Evolutionary conservation across 2,329 filamentous ascomycete species (phyloP), one percentile per base, ranked within the genome.

Genomic region (Whalleya microplaca): DNA sequence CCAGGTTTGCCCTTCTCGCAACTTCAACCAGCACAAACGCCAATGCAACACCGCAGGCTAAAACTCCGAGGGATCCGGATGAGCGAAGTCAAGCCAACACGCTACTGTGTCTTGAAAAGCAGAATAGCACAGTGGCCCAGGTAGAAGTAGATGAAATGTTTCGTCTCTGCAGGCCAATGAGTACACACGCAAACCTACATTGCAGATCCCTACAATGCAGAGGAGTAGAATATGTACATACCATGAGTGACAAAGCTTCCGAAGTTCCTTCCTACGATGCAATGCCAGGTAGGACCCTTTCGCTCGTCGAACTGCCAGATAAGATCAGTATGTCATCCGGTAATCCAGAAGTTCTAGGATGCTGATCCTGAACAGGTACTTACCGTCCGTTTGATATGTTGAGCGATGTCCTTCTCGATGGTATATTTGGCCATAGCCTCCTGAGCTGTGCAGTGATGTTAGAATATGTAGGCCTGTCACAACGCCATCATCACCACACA

Each of bases 121-220:
- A 99, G 84, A 73, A 99, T 98, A 58, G 95, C 95, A 76, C 92
- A 97, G 82, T 98, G 95, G 52, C 95, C 95, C 58, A 99, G 89
- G 80, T 99, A 99, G 81, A 99, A 99, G 81, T 99, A 99, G 75
- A 99, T 97, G 81, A 99, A 99, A 78, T 99, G 95, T 80, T 98
- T 98, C 23, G 95, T 98, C 77, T 98, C 95, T 97, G 79, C n/a
- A 40, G 42, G 8, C 2, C 18, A 10, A 21, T 45, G 29, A 65
- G 60, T 47, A 55, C 46, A 37, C 56, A 64, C 41, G 51, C 47
- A 42, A 43, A 50, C n/a, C 5, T 37, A 18, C 2, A 37, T 29
- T 3, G 3, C 18, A 14, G 18, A 49, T n/a, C 4, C 21, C 21
- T 12, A n/a, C 21, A 29, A 27, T 37, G 18, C 10, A 51, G 14